Evolutionary conservation across 2,329 filamentous ascomycete species (phyloP), one percentile per base, ranked within the genome.

Genomic region (Mycosphaerella arachidis): DNA sequence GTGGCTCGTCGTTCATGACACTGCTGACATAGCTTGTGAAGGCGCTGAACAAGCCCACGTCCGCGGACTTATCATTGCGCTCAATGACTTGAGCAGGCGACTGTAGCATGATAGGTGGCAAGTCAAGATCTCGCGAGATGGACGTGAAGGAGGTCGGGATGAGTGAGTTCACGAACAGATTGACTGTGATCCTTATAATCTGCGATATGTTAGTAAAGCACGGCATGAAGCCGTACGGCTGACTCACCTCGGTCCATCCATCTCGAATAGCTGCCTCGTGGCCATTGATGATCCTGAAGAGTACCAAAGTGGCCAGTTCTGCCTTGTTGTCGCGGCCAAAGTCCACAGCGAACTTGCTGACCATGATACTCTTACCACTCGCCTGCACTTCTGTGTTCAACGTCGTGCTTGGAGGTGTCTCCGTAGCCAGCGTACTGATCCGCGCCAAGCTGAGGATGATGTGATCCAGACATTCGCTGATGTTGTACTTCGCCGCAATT

Each of bases 21-120:
- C 93, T 97, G n/a, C 92, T 96, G 33, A 99, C 92, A 70, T 97
- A 99, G 5, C 90, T 96, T 0, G 93, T 95, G 69, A 99, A 91
- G 0, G 93, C 92, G 4, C 92, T 96, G 73, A 99, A 92, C 53
- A 99, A 84, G 6, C 94, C 92, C 2, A 87, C 86, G 30, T 99
- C 94, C 59, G 82, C 85, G 35, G 87, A 81, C 64, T 91, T 89
- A 46, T 89, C 82, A 58, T 87, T 92, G 58, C 93, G 86, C 72
- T 97, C 94, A 65, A 99, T 92, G 53, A 97, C 85, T 71, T 97
- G 92, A 9, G 91, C 94, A 1, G 94, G 92, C 12, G 86, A 91
- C 70, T 97, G 93, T 52, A 97, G 80, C 3, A 94, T 92, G 68
- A 99, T 97, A 1, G 89, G 81, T 0, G 89, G 84, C 18, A 97